Conservation (phyloP, 495 filamentous ascomycete species). For the Usnea hakonensis region DNA sequence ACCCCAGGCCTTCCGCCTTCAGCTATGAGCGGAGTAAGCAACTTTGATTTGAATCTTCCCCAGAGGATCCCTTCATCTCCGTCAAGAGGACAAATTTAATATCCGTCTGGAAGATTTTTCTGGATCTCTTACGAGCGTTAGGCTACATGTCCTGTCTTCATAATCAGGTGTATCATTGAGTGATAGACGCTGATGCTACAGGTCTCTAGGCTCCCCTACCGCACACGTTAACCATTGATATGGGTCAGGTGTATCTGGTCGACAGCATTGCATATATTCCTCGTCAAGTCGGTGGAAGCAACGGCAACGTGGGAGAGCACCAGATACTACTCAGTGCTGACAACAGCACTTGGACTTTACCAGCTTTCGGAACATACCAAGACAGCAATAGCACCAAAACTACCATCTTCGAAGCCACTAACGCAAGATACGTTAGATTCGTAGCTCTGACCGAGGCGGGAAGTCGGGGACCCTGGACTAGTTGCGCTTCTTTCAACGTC, state of each 20-base stretch:
- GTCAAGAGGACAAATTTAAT: background rate
- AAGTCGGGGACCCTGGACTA: conserved; percentile 26
- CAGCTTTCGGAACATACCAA: conserved; percentile 39
- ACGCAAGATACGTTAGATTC: conserved; percentile 38
- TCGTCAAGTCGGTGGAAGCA: conserved; percentile 10
- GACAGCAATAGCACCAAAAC: conserved; percentile 35
- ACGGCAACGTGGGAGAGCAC: conserved; percentile 23
- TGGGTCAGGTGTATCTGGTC: conserved; percentile 17
- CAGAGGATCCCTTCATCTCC: too few relatives aligned
- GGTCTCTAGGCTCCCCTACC: conserved; percentile 7
- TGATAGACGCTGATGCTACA: background rate
- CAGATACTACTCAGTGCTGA: conserved; percentile 28
- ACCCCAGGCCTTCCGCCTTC: background rate
- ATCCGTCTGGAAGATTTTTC: background rate
- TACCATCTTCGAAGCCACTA: conserved; percentile 32
- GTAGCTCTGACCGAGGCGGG: conserved; percentile 29
- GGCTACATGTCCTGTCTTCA: background rate
- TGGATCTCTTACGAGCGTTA: background rate
- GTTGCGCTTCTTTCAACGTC: conserved; percentile 32
- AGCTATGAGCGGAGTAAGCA: background rate
- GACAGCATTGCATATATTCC: conserved; percentile 19
- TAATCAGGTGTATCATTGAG: background rate
- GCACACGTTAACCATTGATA: conserved; percentile 20
- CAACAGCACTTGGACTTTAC: conserved; percentile 27
- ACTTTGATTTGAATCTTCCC: too few relatives aligned